Evolutionary conservation across 257 asterid genomes (phyloP).

Genomic region (Solanum piurae): DNA sequence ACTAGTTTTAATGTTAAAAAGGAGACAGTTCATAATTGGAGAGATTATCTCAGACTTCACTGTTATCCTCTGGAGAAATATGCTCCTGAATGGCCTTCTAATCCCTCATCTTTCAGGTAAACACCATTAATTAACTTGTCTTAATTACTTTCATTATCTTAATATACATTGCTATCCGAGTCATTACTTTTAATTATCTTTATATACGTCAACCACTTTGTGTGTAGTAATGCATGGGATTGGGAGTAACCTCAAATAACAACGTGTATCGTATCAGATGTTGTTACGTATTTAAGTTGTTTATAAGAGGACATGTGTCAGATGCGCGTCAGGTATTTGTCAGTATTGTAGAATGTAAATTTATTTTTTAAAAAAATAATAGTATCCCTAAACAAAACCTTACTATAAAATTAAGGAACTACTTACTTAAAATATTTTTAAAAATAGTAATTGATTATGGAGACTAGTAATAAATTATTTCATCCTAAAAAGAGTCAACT

Average conservation of each 20-base stretch:
- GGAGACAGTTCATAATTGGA: conserved; percentile 85
- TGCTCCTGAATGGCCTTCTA: conserved; percentile 69
- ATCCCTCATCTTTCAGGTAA: conserved; percentile 73
- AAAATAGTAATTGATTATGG: not conserved
- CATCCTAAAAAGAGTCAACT: not conserved
- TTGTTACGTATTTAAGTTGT: not conserved
- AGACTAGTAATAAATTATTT: not conserved
- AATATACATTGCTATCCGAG: not conserved
- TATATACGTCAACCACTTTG: not conserved
- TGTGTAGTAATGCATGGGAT: not conserved
- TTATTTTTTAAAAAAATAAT: not conserved
- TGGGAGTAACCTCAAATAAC: not conserved
- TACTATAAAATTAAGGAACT: not conserved
- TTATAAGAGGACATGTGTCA: not conserved
- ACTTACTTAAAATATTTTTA: not conserved
- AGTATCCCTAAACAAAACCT: not conserved
- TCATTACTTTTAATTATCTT: not conserved
- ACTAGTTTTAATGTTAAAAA: conserved; percentile 64
- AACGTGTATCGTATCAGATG: not conserved
- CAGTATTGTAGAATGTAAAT: not conserved
- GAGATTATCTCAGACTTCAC: conserved; percentile 89
- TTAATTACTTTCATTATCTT: not conserved
- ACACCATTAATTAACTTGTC: not conserved
- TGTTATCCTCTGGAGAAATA: conserved; percentile 69
- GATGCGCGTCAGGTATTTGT: not conserved